Evolutionary conservation across 2,329 filamentous ascomycete genomes (phyloP), one percentile per base, ranked within the genome.

Genomic region (Colletotrichum tropicicola): DNA sequence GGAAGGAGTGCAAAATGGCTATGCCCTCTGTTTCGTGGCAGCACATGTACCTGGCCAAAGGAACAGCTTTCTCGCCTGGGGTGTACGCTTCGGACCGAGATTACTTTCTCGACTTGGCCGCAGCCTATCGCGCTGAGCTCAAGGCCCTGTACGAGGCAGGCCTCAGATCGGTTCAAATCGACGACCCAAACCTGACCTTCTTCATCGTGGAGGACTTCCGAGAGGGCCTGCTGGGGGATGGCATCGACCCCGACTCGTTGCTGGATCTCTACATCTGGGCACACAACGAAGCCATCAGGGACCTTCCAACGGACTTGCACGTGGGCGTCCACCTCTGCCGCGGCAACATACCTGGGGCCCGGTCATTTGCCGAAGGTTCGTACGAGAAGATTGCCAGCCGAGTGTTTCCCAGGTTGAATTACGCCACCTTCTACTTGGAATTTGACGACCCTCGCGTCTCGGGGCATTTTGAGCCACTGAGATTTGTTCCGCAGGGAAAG

Each of bases 281-380:
- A 68, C 93, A 94, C 83, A 94, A 94, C 75, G 88, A 91, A 75
- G 87, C 84, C 72, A 83, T 93, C 72, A 79, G 82, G 70, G 85
- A 86, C 70, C 80, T 87, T 0, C 90, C 91, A 0, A 74, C 81
- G 2, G 91, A 94, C 73, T 86, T 94, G 82, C 91, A 93, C 76
- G 84, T 92, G 3, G 92, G 92, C 48, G 89, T 94, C n/a, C 92
- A 94, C 73, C 82, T 94, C 56, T 94, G 92, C 83, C 85, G 85
- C 8, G 85, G 85, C 51, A 91, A 91, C 79, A 91, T 91, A 74
- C 87, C 89, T 68, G 85, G 86, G 53, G 86, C 85, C 21, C 83
- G 88, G 19, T 86, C 89, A 76, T 91, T 91, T 70, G 86, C 87
- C 54, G 86, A 89, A 72, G 89, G 89, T 30, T 86, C 85, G 17